Conservation (phyloP, 345 rosid species). For the Citrus reticulata region DNA sequence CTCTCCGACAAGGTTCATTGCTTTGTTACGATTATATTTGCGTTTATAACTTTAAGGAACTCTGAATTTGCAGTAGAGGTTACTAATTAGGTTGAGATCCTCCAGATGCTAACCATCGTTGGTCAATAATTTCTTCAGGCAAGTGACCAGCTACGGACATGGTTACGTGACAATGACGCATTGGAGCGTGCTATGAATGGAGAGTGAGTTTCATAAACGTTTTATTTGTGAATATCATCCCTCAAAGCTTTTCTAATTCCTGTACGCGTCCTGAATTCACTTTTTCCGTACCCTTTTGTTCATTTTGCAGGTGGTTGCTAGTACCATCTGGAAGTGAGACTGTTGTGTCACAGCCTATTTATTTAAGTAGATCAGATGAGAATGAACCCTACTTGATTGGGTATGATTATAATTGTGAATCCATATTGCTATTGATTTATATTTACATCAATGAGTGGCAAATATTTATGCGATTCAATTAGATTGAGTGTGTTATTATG, state of each 20-base stretch:
- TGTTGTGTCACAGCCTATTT: conserved; percentile 42
- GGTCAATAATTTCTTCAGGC: conserved; percentile 32
- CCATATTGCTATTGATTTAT: neutral
- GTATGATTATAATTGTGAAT: conserved; percentile 27
- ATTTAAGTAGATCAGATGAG: conserved; percentile 50
- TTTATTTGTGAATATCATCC: neutral
- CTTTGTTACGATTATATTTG: neutral
- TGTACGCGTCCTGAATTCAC: neutral
- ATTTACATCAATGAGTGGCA: neutral
- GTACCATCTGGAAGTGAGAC: conserved; percentile 44
- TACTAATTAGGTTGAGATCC: neutral
- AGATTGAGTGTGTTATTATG: neutral
- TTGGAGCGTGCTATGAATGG: conserved; percentile 75
- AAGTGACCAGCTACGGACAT: conserved; percentile 34
- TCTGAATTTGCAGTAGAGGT: neutral
- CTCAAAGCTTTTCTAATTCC: neutral
- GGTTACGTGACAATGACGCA: conserved; percentile 68
- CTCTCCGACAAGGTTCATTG: conserved; percentile 70
- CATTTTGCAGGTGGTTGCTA: conserved; percentile 60
- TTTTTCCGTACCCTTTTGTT: neutral
- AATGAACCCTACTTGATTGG: conserved; percentile 56
- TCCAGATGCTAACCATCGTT: neutral
- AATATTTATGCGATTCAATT: neutral
- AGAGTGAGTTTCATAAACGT: conserved; percentile 48
- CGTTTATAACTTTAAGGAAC: neutral